Evolutionary conservation across 129 eudicot genomes (phyloP).

Genomic region (Centella asiatica): DNA sequence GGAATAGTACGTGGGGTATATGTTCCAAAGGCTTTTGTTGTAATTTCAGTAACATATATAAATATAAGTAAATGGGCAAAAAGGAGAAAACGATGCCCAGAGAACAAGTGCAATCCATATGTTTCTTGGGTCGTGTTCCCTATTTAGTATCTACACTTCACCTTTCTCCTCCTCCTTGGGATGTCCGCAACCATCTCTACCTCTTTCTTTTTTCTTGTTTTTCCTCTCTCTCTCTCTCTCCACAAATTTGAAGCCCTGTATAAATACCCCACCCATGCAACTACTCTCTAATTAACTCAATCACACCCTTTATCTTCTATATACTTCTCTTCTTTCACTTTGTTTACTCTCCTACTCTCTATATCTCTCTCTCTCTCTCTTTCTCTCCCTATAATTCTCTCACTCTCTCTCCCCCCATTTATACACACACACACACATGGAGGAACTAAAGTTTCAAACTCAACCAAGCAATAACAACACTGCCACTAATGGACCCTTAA

Average conservation of each 20-base stretch:
- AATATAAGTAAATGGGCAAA: not conserved
- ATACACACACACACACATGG: constrained; percentile 25
- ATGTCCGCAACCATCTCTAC: constrained; percentile 62
- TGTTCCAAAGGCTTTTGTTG: constrained; percentile 6
- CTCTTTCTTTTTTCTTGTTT: no score
- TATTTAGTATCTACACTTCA: constrained; percentile 31
- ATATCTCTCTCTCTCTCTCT: constrained; percentile 8
- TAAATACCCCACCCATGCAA: constrained; percentile 69
- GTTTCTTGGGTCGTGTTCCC: constrained; percentile 49
- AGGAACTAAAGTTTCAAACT: constrained; percentile 40
- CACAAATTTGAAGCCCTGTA: constrained; percentile 23
- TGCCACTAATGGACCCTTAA: constrained; percentile 38
- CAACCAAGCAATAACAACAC: constrained; percentile 35
- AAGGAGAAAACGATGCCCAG: constrained; percentile 25
- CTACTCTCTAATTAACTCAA: constrained; percentile 21
- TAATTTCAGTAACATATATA: constrained; percentile 1
- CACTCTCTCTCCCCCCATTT: constrained; percentile 1
- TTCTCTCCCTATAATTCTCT: not conserved
- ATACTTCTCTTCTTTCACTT: constrained; percentile 15
- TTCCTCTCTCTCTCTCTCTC: constrained; percentile 24
- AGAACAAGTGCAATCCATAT: constrained; percentile 58
- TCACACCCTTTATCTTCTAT: constrained; percentile 11
- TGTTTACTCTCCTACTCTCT: constrained; percentile 13
- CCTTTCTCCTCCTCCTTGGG: constrained; percentile 36
- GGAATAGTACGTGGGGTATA: no score